A percentile compares a stretch with the other conserved stretches of the same genome.
These are phyloP conservation scores for Lactifluus subvellereus DNA, from an alignment of 768 basidiomycete species.

Conservation along the genomic window DNA sequence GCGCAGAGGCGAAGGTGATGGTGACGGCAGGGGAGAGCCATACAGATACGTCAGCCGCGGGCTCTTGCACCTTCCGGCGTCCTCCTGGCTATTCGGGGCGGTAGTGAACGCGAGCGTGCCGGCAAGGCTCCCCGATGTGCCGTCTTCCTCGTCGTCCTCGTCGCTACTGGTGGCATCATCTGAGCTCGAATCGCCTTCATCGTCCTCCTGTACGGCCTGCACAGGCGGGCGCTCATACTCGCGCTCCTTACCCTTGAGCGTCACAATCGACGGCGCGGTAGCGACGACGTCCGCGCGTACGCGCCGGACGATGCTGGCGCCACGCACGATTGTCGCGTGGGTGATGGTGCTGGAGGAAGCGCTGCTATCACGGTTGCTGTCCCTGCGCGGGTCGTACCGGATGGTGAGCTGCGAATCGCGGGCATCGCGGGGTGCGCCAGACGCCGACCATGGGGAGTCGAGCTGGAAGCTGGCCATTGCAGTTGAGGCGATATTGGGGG, in stretches of 20 bases:
- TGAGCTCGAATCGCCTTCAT: slow-evolving; percentile 13
- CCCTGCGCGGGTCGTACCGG: slow-evolving; percentile 9
- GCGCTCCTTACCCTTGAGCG: slow-evolving; percentile 15
- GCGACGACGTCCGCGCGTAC: slow-evolving; percentile 19
- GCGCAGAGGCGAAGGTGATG: slow-evolving; percentile 14
- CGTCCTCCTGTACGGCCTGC: slow-evolving; percentile 8
- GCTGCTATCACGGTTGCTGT: slow-evolving; percentile 19
- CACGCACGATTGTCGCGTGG: slow-evolving; percentile 24
- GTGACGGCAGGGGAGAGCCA: slow-evolving; percentile 7
- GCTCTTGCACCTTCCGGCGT: slow-evolving; percentile 11
- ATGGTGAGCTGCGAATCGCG: slow-evolving; percentile 22
- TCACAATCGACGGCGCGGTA: not conserved
- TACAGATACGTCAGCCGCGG: not conserved
- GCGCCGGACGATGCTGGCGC: slow-evolving; percentile 24
- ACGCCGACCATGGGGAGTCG: not conserved
- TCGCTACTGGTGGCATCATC: not conserved
- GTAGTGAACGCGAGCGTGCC: slow-evolving; percentile 20
- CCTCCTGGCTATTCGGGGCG: slow-evolving; percentile 22
- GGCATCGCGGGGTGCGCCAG: not conserved
- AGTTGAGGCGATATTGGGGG: not conserved
- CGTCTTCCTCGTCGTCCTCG: slow-evolving; percentile 13
- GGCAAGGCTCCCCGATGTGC: slow-evolving; percentile 3
- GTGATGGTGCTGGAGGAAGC: slow-evolving; percentile 22
- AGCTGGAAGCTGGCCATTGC: slow-evolving; percentile 7
- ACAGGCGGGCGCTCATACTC: not conserved